Evolutionary conservation across 106 monocot species (phyloP).

Genomic region (Iris macrosiphon): DNA sequence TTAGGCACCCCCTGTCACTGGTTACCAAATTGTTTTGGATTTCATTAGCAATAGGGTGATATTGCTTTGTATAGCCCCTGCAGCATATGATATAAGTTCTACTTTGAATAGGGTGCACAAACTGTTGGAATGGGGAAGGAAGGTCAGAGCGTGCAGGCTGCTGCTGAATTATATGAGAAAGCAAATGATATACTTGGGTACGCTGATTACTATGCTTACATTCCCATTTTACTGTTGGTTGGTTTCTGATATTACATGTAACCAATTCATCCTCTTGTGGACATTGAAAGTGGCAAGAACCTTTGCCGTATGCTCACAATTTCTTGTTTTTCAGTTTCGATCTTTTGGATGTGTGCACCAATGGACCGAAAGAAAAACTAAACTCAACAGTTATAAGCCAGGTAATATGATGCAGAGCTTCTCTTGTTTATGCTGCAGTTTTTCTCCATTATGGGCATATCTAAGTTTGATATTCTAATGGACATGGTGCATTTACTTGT

Average conservation of each 20-base stretch:
- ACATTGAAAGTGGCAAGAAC: too few species aligned
- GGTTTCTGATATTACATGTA: too few species aligned
- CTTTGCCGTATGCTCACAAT: not conserved
- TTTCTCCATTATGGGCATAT: not conserved
- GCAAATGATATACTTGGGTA: constrained; percentile 95
- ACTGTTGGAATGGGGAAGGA: constrained; percentile 82
- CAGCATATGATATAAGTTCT: not conserved
- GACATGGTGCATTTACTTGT: too few species aligned
- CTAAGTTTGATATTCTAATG: too few species aligned
- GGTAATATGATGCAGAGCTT: constrained; percentile 25
- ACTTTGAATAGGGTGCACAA: constrained; percentile 65
- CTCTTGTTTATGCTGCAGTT: not conserved
- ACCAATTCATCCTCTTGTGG: too few species aligned
- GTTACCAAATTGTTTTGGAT: not conserved
- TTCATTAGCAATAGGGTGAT: not conserved
- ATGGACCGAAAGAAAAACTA: constrained; percentile 96
- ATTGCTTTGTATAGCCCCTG: not conserved
- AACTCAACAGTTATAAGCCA: constrained; percentile 95
- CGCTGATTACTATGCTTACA: not conserved
- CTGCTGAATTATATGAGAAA: constrained; percentile 72
- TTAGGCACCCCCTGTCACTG: not conserved
- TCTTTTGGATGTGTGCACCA: constrained; percentile 80
- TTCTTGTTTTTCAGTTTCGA: constrained; percentile 47
- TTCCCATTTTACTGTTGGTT: not conserved
- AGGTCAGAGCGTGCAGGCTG: constrained; percentile 64